Conservation (phyloP, 129 eudicot genomes). For the Flaveria sonorensis region DNA sequence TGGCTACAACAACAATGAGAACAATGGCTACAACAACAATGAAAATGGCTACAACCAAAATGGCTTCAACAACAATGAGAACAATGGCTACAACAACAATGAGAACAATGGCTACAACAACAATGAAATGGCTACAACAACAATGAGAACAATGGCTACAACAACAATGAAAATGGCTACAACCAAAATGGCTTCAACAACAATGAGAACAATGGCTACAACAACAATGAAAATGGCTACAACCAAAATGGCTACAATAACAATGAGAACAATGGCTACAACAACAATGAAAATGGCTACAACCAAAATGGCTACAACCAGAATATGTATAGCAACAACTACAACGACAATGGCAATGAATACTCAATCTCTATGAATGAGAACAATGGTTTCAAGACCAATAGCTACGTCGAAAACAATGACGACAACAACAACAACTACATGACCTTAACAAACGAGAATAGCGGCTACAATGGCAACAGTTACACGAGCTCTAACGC, state of each 20-base stretch:
- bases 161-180: constrained; percentile 8
- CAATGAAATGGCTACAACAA: constrained; percentile 8
- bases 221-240: neutral
- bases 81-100: constrained; percentile 22
- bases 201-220: constrained; percentile 12
- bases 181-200: constrained; percentile 27
- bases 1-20: constrained; percentile 14
- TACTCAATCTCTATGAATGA: constrained; percentile 7
- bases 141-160: neutral
- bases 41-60: constrained; percentile 3
- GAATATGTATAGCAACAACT: constrained; percentile 19
- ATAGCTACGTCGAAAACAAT: constrained; percentile 8
- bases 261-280: neutral
- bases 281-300: neutral
- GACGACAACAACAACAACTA: constrained; percentile 13
- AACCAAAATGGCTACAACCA: constrained; percentile 15
- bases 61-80: constrained; percentile 3
- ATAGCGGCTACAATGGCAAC: constrained; percentile 34
- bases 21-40: constrained; percentile 6
- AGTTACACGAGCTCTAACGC: constrained; percentile 25
- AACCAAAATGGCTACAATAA: constrained; percentile 22
- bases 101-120: constrained; percentile 12
- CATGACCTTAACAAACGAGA: constrained; percentile 26
- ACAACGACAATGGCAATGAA: constrained; percentile 9
- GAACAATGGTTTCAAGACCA: constrained; percentile 10